Percentiles rank a stretch among this genome's conserved stretches.
These are phyloP conservation scores for Colletotrichum sp. DNA, from an alignment of 2,329 filamentous ascomycete species.

Conservation along the genomic window DNA sequence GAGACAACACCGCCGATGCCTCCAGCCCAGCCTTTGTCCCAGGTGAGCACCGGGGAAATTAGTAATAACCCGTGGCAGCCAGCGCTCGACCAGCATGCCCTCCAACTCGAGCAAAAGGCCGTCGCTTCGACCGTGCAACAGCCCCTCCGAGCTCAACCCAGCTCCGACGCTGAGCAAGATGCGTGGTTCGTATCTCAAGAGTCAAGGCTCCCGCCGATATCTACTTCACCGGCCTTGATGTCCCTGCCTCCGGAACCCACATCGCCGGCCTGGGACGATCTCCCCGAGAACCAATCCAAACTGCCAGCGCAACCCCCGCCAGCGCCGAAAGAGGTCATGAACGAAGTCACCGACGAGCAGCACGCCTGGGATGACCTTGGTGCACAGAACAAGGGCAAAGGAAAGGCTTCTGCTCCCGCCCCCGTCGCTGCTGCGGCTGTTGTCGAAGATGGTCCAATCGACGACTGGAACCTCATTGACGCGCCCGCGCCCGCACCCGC, in stretches of 20 bases:
- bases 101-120: not conserved
- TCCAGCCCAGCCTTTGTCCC: slow-evolving; percentile 42
- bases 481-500: not conserved
- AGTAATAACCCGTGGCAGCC: slow-evolving; percentile 52
- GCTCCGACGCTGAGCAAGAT: slow-evolving; percentile 24
- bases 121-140: not conserved
- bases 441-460: slow-evolving; percentile 28
- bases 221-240: slow-evolving; percentile 24
- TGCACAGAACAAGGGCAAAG: slow-evolving; percentile 45
- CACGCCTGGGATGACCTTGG: slow-evolving; percentile 57
- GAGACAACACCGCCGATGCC: slow-evolving; percentile 14
- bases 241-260: slow-evolving; percentile 40
- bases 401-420: slow-evolving; percentile 29
- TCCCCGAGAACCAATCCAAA: slow-evolving; percentile 26
- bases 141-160: not conserved
- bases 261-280: slow-evolving; percentile 42
- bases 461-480: slow-evolving; percentile 54
- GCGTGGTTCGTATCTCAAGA: slow-evolving; percentile 33
- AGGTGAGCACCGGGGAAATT: slow-evolving; percentile 45
- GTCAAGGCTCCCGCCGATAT: slow-evolving; percentile 3
- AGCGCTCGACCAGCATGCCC: slow-evolving; percentile 23
- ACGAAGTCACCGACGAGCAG: slow-evolving; percentile 43
- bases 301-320: slow-evolving; percentile 23
- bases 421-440: slow-evolving; percentile 22
- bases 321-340: slow-evolving; percentile 26